Evolutionary conservation across 495 filamentous ascomycete species (phyloP).

Genomic region (Aspergillus diversus): DNA sequence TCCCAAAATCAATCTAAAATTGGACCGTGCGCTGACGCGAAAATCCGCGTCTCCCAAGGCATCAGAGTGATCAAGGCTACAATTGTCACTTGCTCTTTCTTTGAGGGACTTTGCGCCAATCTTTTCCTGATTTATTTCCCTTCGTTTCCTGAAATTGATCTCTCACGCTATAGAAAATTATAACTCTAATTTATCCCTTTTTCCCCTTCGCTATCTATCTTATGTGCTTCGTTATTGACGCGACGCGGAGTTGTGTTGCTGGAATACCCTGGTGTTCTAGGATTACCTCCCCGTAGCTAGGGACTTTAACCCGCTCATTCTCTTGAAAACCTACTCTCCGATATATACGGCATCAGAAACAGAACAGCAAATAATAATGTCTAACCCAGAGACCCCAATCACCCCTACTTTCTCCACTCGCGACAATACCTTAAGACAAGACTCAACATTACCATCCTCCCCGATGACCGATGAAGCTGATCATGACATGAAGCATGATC

Average conservation of each 20-base stretch:
- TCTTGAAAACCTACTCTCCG: neutral
- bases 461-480: constrained; percentile 33
- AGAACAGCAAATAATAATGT: constrained; percentile 26
- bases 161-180: neutral
- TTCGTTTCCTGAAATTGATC: neutral
- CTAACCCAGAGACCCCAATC: constrained; percentile 39
- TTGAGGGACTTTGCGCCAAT: neutral
- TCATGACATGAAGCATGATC: constrained; percentile 26
- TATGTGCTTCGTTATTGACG: no score
- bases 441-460: constrained; percentile 52
- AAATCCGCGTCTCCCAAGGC: constrained; percentile 29
- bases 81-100: constrained; percentile 7
- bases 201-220: no score
- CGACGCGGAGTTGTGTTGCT: no score
- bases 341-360: neutral
- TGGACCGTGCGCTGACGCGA: constrained; percentile 44
- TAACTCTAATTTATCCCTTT: neutral
- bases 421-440: constrained; percentile 31
- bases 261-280: neutral
- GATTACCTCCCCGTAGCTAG: neutral
- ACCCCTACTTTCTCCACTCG: constrained; percentile 39
- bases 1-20: constrained; percentile 32
- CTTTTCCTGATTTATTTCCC: neutral
- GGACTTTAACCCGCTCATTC: neutral
- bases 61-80: neutral